Evolutionary conservation across 305 asterid genomes (phyloP), one percentile per base, ranked within the genome.

Genomic region (Andrographis paniculata): DNA sequence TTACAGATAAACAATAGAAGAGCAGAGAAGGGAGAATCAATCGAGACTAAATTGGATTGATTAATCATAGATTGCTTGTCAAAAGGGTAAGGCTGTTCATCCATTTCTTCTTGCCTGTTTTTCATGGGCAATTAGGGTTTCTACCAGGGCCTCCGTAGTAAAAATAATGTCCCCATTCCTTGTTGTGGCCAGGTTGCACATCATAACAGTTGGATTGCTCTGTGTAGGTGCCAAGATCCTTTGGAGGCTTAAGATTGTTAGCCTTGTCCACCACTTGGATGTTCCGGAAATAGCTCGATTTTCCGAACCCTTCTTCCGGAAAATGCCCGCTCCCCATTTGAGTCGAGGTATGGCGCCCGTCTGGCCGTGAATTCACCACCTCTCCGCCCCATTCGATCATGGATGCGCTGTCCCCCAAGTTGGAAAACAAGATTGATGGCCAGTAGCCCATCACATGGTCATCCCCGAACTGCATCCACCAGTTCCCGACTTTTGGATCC

Each of bases 371-470:
- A 24, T 84, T 84, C 30, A 84, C 95, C 20, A 81, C 82, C 60
- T 84, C 95, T 14, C 95, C 95, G 6, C 95, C 95, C 89, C 89
- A 84, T 43, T 84, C 82, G 6, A 84, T 67, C 93, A 81, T 81
- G 36, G 82, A 65, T 10, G 91, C 93, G 45, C 84, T 78, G 58
- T 81, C 87, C 11, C 73, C 84, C 38, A 84, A 59, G 72, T 78
- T 71, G 31, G 84, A 74, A 73, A 81, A 84, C 69, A 84, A 63
- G 73, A 79, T 74, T 6, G 93, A 77, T 10, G 95, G 95, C 95
- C 95, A 84, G 37, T 84, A 84, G 0, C 95, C 95, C 47, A 84
- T 37, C 20, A 84, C 95, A 12, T 74, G 63, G 65, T 63, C 82
- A 21, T 58, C 74, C 10, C 95, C 93, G 35, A 76, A 84, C 45